A percentile compares a stretch with the other conserved stretches of the same genome.
These are phyloP conservation scores for Phaffia tasmanica DNA, from an alignment of 768 basidiomycete species.

Conservation along the genomic window DNA sequence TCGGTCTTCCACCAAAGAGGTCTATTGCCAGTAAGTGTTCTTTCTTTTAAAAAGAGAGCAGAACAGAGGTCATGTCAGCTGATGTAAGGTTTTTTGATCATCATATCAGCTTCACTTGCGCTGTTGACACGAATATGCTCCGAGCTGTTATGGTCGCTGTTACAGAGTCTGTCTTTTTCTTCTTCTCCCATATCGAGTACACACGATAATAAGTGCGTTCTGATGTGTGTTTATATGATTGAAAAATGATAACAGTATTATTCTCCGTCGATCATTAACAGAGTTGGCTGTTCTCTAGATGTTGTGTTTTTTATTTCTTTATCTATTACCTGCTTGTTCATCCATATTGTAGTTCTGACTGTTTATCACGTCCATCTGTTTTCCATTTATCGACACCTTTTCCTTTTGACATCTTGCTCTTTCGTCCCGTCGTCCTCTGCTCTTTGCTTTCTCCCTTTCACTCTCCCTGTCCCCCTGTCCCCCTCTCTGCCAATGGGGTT, in stretches of 20 bases:
- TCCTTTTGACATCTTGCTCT: not conserved
- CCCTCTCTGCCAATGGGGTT: no score
- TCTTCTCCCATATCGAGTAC: not conserved
- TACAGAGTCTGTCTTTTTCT: constrained; percentile 27
- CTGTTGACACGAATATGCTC: constrained; percentile 77
- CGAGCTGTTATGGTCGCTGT: constrained; percentile 91
- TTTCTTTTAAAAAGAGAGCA: constrained; percentile 12
- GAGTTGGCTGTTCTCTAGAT: constrained; percentile 24
- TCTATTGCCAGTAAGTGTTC: constrained; percentile 75
- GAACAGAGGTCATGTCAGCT: constrained; percentile 14
- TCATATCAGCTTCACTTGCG: constrained; percentile 57
- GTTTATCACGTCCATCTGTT: not conserved
- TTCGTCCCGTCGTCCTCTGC: no score
- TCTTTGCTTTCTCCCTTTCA: no score
- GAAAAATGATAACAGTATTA: constrained; percentile 3
- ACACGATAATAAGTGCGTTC: not conserved
- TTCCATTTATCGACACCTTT: not conserved
- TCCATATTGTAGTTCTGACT: not conserved
- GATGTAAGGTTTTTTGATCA: constrained; percentile 4
- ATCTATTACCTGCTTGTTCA: not conserved
- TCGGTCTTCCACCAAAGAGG: constrained; percentile 72
- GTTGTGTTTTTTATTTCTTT: not conserved
- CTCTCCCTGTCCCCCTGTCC: no score
- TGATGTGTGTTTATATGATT: not conserved
- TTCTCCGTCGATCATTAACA: constrained; percentile 21